These are phyloP conservation scores for Leishmania lainsoni DNA, from an alignment of 208 protist species.

Conservation along the genomic window DNA sequence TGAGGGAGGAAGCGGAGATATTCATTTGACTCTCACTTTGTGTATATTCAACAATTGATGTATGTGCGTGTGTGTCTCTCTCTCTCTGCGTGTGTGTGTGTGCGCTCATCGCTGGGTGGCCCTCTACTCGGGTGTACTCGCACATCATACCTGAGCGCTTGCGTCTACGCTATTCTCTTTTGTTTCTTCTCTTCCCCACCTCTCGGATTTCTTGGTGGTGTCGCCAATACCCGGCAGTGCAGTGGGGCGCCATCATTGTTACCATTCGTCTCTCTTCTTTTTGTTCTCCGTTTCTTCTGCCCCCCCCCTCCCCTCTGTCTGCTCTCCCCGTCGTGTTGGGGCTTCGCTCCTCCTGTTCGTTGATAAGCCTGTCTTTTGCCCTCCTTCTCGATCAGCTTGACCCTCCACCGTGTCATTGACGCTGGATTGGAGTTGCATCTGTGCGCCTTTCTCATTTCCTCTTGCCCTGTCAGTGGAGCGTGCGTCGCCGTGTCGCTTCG, in stretches of 20 bases:
- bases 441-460: not conserved
- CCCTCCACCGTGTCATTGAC: not conserved
- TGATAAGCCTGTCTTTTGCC: not conserved
- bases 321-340: not conserved
- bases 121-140: not conserved
- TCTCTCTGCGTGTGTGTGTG: not conserved
- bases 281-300: slow-evolving; percentile 1
- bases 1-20: not conserved
- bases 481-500: not conserved
- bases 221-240: not conserved
- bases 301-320: no score
- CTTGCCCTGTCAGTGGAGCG: not conserved
- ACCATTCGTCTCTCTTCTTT: not conserved
- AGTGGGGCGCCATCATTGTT: not conserved
- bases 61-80: not conserved
- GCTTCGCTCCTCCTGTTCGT: not conserved
- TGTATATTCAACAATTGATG: not conserved
- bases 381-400: not conserved
- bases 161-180: not conserved
- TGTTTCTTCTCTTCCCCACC: not conserved
- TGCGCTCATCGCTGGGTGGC: not conserved
- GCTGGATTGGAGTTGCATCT: not conserved
- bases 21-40: not conserved
- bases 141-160: not conserved
- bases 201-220: not conserved